These are phyloP conservation scores for Rhizophora mangle DNA, from an alignment of 345 rosid species.

Conservation along the genomic window DNA sequence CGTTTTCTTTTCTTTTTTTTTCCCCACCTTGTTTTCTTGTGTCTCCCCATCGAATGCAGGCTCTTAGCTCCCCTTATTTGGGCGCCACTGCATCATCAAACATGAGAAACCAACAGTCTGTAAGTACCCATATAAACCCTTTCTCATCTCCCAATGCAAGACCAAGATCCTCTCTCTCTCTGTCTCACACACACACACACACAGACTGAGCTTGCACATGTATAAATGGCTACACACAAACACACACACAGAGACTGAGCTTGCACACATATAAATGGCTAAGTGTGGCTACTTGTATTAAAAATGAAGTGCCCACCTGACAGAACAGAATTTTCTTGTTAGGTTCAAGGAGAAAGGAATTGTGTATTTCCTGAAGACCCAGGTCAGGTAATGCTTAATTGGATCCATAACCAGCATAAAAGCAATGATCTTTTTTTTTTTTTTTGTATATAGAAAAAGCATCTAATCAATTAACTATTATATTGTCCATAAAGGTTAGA, in stretches of 20 bases:
- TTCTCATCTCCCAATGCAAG: conserved; percentile 27
- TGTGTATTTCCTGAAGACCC: conserved; percentile 28
- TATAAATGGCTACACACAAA: too few species aligned
- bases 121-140: conserved; percentile 20
- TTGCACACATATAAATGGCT: not conserved
- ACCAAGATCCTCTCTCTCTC: conserved; percentile 8
- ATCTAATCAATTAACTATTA: not conserved
- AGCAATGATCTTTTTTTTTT: not conserved
- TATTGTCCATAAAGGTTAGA: not conserved
- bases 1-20: not conserved
- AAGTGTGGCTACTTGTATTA: conserved; percentile 1
- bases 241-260: not conserved
- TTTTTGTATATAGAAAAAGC: not conserved
- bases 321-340: not conserved
- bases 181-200: not conserved
- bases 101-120: conserved; percentile 41
- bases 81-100: conserved; percentile 33
- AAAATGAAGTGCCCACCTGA: not conserved
- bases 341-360: conserved; percentile 22
- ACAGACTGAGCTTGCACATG: too few species aligned
- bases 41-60: conserved; percentile 27
- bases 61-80: conserved; percentile 56
- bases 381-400: conserved; percentile 25
- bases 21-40: not conserved
- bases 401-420: conserved; percentile 22